These are phyloP conservation scores for Cercis canadensis DNA, from an alignment of 306 rosid species.

Conservation along the genomic window DNA sequence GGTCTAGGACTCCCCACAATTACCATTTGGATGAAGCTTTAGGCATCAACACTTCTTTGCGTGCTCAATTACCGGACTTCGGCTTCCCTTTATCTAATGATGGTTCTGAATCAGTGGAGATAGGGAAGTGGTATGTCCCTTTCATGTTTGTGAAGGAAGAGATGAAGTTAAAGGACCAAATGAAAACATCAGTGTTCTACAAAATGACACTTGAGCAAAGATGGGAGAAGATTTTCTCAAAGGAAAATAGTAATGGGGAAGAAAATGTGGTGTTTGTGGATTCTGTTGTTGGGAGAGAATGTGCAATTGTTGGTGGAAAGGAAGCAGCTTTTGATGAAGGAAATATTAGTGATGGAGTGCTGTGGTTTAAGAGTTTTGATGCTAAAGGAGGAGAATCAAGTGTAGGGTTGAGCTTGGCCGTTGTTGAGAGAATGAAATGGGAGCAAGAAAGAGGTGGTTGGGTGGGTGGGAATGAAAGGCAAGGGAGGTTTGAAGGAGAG, in stretches of 20 bases:
- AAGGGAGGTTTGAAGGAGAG: conserved; percentile 29
- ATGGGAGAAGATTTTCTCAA: conserved; percentile 45
- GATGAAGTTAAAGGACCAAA: conserved; percentile 3
- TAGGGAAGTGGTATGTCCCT: conserved; percentile 57
- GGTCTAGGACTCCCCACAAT: not conserved
- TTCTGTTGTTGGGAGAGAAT: conserved; percentile 31
- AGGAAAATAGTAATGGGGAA: conserved; percentile 1
- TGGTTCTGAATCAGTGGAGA: conserved; percentile 35
- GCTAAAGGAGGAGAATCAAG: not conserved
- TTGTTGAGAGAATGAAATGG: conserved; percentile 46
- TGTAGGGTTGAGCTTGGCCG: conserved; percentile 35
- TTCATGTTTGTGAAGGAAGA: conserved; percentile 53
- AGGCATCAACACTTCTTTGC: conserved; percentile 40
- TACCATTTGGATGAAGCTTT: conserved; percentile 46
- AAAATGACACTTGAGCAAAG: conserved; percentile 51
- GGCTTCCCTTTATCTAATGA: conserved; percentile 17
- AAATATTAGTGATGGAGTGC: not conserved
- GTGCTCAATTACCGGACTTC: conserved; percentile 42
- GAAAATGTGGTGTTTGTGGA: conserved; percentile 35
- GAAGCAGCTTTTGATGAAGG: conserved; percentile 26
- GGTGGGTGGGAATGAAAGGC: not conserved
- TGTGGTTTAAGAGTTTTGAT: conserved; percentile 38
- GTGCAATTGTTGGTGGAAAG: conserved; percentile 2
- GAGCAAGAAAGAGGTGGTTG: conserved; percentile 2
- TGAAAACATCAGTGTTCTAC: conserved; percentile 35